Conservation (phyloP, 2,329 filamentous ascomycete genomes). For the Xylaria sp. region DNA sequence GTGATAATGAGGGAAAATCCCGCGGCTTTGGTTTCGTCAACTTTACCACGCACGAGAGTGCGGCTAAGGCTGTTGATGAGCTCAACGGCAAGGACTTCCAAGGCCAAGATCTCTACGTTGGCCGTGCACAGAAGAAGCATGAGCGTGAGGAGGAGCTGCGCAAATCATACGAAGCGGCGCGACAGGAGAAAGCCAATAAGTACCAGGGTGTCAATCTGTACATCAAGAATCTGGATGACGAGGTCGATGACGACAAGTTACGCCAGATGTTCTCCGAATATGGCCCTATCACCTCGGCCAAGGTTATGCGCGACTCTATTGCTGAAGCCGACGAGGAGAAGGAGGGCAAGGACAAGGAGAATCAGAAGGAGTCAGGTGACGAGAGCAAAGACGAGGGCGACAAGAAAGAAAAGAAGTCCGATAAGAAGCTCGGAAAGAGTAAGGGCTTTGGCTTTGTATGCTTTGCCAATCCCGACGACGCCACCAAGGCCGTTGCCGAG, state of each 20-base stretch:
- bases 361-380: constrained; percentile 60
- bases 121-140: constrained; percentile 99
- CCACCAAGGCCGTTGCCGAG: constrained; percentile 97
- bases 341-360: constrained; percentile 61
- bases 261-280: constrained; percentile 91
- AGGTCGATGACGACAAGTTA: constrained; percentile 97
- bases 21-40: constrained; percentile 97
- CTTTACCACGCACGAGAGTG: constrained; percentile 90
- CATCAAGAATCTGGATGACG: constrained; percentile 98
- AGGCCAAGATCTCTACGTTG: constrained; percentile 96
- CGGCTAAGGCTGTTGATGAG: constrained; percentile 85
- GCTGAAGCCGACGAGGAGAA: constrained; percentile 66
- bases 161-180: constrained; percentile 97
- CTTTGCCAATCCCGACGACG: constrained; percentile 99
- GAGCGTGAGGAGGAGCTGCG: constrained; percentile 99
- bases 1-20: constrained; percentile 89
- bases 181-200: constrained; percentile 98
- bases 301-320: constrained; percentile 93
- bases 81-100: constrained; percentile 93
- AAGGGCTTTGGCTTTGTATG: constrained; percentile 99
- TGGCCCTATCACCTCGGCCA: constrained; percentile 96
- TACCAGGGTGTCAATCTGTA: constrained; percentile 99
- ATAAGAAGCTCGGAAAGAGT: constrained; percentile 90
- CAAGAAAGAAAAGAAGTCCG: constrained; percentile 69
- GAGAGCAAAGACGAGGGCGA: constrained; percentile 64